Conservation (phyloP, 768 basidiomycete species). For the Tulasnella sp. region DNA sequence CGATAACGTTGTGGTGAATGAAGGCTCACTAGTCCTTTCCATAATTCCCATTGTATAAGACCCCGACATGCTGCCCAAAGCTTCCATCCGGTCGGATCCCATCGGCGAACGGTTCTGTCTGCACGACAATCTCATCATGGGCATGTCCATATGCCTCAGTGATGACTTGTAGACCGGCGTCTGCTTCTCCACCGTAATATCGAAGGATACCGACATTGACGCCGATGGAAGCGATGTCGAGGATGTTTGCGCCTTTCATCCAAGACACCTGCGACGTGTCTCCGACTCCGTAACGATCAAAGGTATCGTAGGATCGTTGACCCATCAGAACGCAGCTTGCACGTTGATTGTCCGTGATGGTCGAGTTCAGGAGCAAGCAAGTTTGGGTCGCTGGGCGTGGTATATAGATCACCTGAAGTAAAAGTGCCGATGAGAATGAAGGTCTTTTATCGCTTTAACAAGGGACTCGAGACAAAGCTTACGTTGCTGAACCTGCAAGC, state of each 20-base stretch:
- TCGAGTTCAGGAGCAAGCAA: constrained; percentile 9
- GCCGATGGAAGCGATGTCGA: constrained; percentile 11
- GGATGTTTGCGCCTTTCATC: constrained; percentile 15
- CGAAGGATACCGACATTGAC: constrained; percentile 8
- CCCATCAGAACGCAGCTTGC: constrained; percentile 6
- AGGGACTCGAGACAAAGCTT: too few species aligned
- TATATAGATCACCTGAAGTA: constrained; percentile 12
- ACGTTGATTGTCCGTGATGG: constrained; percentile 6
- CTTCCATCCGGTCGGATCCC: constrained; percentile 44
- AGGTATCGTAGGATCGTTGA: neutral
- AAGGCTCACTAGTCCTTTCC: constrained; percentile 39
- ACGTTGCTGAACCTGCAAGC: too few species aligned
- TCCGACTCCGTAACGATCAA: constrained; percentile 25
- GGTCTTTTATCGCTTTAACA: too few species aligned
- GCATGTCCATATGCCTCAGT: constrained; percentile 40
- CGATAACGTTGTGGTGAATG: neutral
- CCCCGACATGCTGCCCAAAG: constrained; percentile 45
- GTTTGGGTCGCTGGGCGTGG: constrained; percentile 16
- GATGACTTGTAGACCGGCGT: constrained; percentile 32
- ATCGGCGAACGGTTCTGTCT: constrained; percentile 41
- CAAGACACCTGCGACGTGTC: constrained; percentile 27
- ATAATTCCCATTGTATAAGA: constrained; percentile 63
- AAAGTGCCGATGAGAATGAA: too few species aligned
- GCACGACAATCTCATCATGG: constrained; percentile 43
- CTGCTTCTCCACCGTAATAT: constrained; percentile 12